These are phyloP conservation scores for Rhizophagus clarus DNA, from an alignment of 192 early-diverging fungal genomes.

Conservation along the genomic window DNA sequence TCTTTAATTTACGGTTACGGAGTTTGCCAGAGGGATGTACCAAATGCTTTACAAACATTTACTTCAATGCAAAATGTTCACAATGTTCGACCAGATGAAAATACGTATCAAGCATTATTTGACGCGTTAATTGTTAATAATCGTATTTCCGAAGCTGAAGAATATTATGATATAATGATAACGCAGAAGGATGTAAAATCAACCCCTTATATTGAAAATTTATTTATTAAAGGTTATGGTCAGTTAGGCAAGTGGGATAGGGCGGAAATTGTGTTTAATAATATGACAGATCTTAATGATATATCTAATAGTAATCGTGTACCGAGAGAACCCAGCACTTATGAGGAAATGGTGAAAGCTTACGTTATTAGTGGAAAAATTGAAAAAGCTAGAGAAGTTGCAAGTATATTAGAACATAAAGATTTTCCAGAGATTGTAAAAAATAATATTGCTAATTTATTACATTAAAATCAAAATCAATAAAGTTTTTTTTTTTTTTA, in stretches of 20 bases:
- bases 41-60: slow-evolving; percentile 45
- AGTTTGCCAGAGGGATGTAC: slow-evolving; percentile 49
- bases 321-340: slow-evolving; percentile 59
- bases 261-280: slow-evolving; percentile 50
- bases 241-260: slow-evolving; percentile 38
- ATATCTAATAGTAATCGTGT: slow-evolving; percentile 33
- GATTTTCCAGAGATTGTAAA: slow-evolving; percentile 48
- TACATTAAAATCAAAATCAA: slow-evolving; percentile 5
- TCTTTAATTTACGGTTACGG: slow-evolving; percentile 61
- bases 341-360: slow-evolving; percentile 59
- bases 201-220: slow-evolving; percentile 60
- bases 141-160: slow-evolving; percentile 43
- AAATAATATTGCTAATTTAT: slow-evolving; percentile 37
- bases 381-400: slow-evolving; percentile 40
- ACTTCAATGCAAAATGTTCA: slow-evolving; percentile 40
- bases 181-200: slow-evolving; percentile 38
- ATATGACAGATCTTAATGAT: slow-evolving; percentile 49
- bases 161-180: slow-evolving; percentile 48
- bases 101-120: slow-evolving; percentile 57
- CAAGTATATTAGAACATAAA: slow-evolving; percentile 39
- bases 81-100: slow-evolving; percentile 47
- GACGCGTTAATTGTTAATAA: slow-evolving; percentile 53
- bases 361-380: slow-evolving; percentile 49
- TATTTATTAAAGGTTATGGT: slow-evolving; percentile 61
- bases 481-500: too few relatives aligned